Evolutionary conservation across 2,329 filamentous ascomycete species (phyloP).

Genomic region (Setomelanomma holmii): DNA sequence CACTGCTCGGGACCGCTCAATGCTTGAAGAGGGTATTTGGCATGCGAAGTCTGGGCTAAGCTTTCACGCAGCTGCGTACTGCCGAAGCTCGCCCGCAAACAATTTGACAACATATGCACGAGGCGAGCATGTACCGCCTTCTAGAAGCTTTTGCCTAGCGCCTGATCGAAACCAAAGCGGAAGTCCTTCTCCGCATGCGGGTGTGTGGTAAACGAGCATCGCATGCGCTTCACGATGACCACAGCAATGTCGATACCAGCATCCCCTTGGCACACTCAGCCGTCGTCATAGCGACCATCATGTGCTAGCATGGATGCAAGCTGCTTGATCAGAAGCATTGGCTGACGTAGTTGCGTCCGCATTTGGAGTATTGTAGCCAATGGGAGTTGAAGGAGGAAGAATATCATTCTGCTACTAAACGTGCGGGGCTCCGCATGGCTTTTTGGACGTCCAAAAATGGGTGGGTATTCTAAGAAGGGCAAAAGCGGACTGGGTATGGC

Average conservation of each 20-base stretch:
- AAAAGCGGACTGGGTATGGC: too few relatives aligned
- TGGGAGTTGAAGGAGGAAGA: constrained; percentile 1
- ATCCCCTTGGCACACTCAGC: constrained; percentile 1
- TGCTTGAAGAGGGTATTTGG: not conserved
- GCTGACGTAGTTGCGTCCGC: constrained; percentile 9
- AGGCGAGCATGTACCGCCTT: not conserved
- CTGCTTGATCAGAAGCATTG: constrained; percentile 9
- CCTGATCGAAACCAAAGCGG: not conserved
- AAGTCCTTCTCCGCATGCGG: not conserved
- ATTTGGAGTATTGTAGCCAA: constrained; percentile 1
- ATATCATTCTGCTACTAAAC: not conserved
- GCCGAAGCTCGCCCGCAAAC: not conserved
- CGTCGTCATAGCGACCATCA: constrained; percentile 15
- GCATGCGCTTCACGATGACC: not conserved
- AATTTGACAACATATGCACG: not conserved
- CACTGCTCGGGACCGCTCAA: not conserved
- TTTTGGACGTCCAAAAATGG: too few relatives aligned
- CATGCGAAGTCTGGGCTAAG: not conserved
- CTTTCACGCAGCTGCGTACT: not conserved
- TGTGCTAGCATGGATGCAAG: not conserved
- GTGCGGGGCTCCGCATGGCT: not conserved
- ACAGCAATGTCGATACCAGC: not conserved
- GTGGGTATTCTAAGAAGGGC: too few relatives aligned
- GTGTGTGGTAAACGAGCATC: not conserved
- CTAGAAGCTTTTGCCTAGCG: not conserved